A percentile compares a stretch with the other conserved stretches of the same genome.
Conservation (phyloP, 2,329 filamentous ascomycete genomes). For the Alternaria rosae region DNA sequence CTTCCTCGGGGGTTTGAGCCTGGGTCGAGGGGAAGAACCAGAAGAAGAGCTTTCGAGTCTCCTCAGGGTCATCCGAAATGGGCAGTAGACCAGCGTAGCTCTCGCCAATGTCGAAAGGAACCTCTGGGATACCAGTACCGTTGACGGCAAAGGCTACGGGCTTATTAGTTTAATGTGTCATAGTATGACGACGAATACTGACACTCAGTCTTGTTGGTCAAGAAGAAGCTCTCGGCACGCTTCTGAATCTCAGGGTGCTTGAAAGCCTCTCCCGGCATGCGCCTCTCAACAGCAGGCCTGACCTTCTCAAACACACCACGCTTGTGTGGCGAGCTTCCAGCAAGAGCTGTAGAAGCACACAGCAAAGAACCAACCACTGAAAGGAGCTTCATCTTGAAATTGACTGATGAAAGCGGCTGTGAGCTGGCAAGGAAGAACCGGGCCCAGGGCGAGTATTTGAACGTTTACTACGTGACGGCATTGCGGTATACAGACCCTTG, state of each 20-base stretch:
- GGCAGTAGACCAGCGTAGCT: slow-evolving; percentile 70
- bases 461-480: slow-evolving; percentile 18
- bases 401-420: slow-evolving; percentile 14
- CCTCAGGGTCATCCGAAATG: slow-evolving; percentile 59
- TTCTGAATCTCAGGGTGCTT: slow-evolving; percentile 44
- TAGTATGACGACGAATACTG: not conserved
- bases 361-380: slow-evolving; percentile 36
- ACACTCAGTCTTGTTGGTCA: slow-evolving; percentile 47
- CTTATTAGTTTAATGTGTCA: not conserved
- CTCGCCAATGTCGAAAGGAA: slow-evolving; percentile 72
- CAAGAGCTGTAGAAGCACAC: slow-evolving; percentile 41
- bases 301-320: slow-evolving; percentile 37
- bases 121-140: slow-evolving; percentile 70
- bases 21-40: slow-evolving; percentile 70
- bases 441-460: slow-evolving; percentile 26
- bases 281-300: slow-evolving; percentile 39
- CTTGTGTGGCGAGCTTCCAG: slow-evolving; percentile 37
- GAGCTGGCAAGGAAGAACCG: not conserved
- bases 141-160: slow-evolving; percentile 68
- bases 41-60: slow-evolving; percentile 66
- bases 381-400: slow-evolving; percentile 43
- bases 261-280: slow-evolving; percentile 36
- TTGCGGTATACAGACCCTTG: slow-evolving; percentile 9
- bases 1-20: slow-evolving; percentile 61
- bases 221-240: slow-evolving; percentile 40